Base-by-base conservation (phyloP, 805 yeast genomes). In the Ogataea haglerorum region DNA sequence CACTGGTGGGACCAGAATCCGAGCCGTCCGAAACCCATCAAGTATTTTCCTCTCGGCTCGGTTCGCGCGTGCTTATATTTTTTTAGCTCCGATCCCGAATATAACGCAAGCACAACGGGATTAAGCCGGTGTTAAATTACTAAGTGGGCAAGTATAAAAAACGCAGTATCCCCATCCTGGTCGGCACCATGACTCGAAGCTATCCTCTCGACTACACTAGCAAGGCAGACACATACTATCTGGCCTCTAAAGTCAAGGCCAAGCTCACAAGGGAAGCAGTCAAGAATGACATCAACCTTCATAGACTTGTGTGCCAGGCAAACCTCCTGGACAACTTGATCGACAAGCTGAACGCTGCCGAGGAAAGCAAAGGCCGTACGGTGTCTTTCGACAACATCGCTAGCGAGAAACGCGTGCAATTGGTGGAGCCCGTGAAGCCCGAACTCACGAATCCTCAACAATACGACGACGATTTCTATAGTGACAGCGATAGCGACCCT, bases 251-350 rank as follows among this genome's bases (percentile, higher is more conserved):
- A 51, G 90, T 83, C 25, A 77, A 83, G 54, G 53, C 70, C 14
- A 82, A 80, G 63, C 71, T 82, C 18, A 78, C 85, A 31, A 67
- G 63, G 40, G 85, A 82, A 51, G 85, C 86, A 5, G 60, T 74
- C 18, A 70, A 70, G 47, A 72, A 73, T 10, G 82, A 79, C 51
- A 73, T 80, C 23, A 65, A 77, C 39, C 67, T 82, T 36, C 68
- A 85, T 35, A 64, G 68, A 36, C 68, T 82, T 28, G 86, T 82
- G 3, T 71, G 78, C 29, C 89, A 83, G 60, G 88, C 89, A 15
- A 83, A 82, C 58, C 64, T 83, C 67, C 69, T 82, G 47, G 89
- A 83, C 54, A 70, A 67, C 46, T 57, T 82, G 38, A 79, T 83
- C 75, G 85, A 76, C 53, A 64, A 64, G 40, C 62, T 75, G 26